phyloP scores from a whole-genome alignment of 2,329 filamentous ascomycete species.

The Aspergillus hiratsukae region DNA sequence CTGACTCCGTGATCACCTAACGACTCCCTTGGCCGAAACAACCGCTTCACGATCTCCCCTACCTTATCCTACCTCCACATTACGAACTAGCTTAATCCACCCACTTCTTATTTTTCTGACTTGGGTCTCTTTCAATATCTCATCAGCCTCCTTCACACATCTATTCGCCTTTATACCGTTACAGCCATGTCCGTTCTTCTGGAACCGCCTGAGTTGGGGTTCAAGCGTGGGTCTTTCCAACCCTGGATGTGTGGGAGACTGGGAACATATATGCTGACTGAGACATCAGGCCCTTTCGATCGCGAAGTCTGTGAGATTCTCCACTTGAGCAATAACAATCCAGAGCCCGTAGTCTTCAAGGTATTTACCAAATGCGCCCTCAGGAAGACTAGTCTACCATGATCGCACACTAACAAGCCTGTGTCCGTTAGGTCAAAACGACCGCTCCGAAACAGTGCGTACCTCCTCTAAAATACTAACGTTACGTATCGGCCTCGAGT shows the following conservation, averaged over 20 bases:
- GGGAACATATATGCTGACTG: constrained; percentile 20
- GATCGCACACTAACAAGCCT: constrained; percentile 22
- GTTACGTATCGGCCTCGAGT: background rate
- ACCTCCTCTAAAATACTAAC: constrained; percentile 11
- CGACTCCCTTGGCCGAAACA: background rate
- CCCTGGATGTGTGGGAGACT: constrained; percentile 6
- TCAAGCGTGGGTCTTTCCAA: constrained; percentile 62
- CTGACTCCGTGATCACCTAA: background rate
- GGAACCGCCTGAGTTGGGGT: constrained; percentile 84
- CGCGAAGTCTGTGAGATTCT: constrained; percentile 60
- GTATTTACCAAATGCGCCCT: constrained; percentile 31
- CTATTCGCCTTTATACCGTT: constrained; percentile 10
- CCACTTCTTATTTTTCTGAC: constrained; percentile 5
- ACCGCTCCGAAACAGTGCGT: constrained; percentile 97
- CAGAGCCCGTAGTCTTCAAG: constrained; percentile 61
- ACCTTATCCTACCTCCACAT: background rate
- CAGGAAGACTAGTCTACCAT: constrained; percentile 7
- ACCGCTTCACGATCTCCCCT: background rate
- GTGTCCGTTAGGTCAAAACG: constrained; percentile 76
- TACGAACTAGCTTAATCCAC: background rate
- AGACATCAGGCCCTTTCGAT: constrained; percentile 55
- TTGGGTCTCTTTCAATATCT: constrained; percentile 6
- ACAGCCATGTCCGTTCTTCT: constrained; percentile 87
- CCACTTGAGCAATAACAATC: constrained; percentile 55
- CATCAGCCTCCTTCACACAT: constrained; percentile 9